Base-by-base conservation (phyloP, 306 rosid genomes). In the Chamaecrista fasciculata region DNA sequence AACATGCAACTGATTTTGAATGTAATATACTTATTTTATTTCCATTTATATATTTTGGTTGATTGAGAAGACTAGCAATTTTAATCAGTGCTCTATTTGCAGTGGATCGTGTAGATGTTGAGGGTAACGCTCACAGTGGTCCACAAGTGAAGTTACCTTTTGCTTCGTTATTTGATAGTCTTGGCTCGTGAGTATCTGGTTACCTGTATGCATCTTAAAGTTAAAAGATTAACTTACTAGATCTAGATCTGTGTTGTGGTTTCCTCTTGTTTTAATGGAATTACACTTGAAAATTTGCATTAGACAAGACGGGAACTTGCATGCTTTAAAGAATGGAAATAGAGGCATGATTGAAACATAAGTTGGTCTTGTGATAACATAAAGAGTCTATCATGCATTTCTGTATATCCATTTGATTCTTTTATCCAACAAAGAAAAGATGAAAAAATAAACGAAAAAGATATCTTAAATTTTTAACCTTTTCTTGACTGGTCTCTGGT, bases 121-220 rank as follows among this genome's bases (percentile, higher is more conserved):
- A 95, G 84, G 95, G 89, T 37, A 95, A 73, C 78, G 87, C 78
- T 1, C 79, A 76, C 64, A 73, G 68, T 86, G 95, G 90, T 78
- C 87, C 76, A 26, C 78, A 88, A 63, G 86, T 91, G 80, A 87
- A 91, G 88, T 79, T 95, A 28, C 95, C 99, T 36, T 95, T 95
- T 83, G 97, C 99, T 51, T 68, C 91, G 6, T 79, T 95, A 75
- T 95, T 91, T 39, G 95, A 91, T 80, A 89, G 96, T 57, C 89
- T 95, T 75, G 97, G 99, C 81, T 71, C 49, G 99, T 95, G 71
- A 87, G 99, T 83, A 53, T 59, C 23, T 73, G 14, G 56, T 48
- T 71, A 23, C 65, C 33, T 66, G 24, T 63, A 61, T 53, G 31
- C 2, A 3, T 36, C 31, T 62, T 73, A 71, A 68, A 58, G 50